Evolutionary conservation across 2,329 filamentous ascomycete genomes (phyloP), one percentile per base, ranked within the genome.

Genomic region (Neonectria coccinea): DNA sequence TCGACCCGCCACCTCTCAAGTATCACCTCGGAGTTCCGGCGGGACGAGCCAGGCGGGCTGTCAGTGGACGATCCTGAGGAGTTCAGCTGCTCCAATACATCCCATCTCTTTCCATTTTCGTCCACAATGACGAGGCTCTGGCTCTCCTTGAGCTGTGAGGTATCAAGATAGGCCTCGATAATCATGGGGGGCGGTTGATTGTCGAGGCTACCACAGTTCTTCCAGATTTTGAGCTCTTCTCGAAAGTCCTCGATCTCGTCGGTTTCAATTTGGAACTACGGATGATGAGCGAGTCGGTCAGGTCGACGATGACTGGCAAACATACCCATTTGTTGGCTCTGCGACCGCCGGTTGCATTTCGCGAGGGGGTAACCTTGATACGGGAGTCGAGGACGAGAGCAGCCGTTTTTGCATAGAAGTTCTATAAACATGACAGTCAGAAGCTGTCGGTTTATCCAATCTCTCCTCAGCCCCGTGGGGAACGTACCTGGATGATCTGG

Each of bases 1-100:
- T 96, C 91, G 68, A 99, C 87, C 62, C 86, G 91, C 96, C 96
- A 99, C 71, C 95, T 88, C 81, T 99, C 96, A 67, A 99, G 83
- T 56, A 97, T 85, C 61, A 99, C 88, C 76, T 97, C 91, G 60
- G 89, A 89, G 65, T 84, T 84, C 62, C 84, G 85, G 63, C 81
- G 82, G 36, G 78, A 75, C 29, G 77, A 67, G 11, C 75, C 77
- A 27, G 80, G 75, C 29, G 80, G 81, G 73, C 81, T 82, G 62
- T 83, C 83, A 78, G 76, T 87, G 67, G 78, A 87, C 36, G 83
- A 82, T 50, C 83, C 84, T 7, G 89, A 89, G 41, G 86, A 85
- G 74, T 91, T 91, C 65, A 98, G 83, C 47, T 93, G 91, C 75
- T 97, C 94, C 72, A 91, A 82, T 18, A 97, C 95, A 81, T 98